Percentiles rank a stretch among this genome's conserved stretches.
phyloP scores from a whole-genome alignment of 2,329 filamentous ascomycete genomes.

The Aspergillus ustus region DNA sequence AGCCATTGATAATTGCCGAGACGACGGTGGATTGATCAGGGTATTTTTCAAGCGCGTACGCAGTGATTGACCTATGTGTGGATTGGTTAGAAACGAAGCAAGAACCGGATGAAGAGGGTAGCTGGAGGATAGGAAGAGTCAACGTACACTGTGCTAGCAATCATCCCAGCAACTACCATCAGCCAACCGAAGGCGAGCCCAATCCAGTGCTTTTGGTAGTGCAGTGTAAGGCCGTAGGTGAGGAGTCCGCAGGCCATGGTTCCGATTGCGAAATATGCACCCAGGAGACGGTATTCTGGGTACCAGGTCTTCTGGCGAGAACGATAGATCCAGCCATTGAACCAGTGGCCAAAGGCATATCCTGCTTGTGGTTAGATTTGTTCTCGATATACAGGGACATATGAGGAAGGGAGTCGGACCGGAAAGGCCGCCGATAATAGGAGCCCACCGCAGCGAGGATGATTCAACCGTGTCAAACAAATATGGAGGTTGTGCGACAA shows the following conservation, averaged over 20 bases:
- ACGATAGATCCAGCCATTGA: constrained; percentile 40
- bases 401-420: constrained; percentile 24
- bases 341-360: constrained; percentile 40
- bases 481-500: constrained; percentile 41
- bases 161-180: constrained; percentile 43
- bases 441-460: constrained; percentile 44
- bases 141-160: constrained; percentile 40
- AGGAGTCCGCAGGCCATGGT: constrained; percentile 39
- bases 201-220: constrained; percentile 42
- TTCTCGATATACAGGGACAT: not conserved
- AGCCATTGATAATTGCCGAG: constrained; percentile 44
- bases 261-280: constrained; percentile 39
- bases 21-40: constrained; percentile 40
- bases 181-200: constrained; percentile 44
- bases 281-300: constrained; percentile 42
- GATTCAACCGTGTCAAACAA: constrained; percentile 39
- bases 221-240: constrained; percentile 40
- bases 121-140: not conserved
- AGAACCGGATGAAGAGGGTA: not conserved
- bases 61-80: constrained; percentile 36
- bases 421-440: constrained; percentile 38
- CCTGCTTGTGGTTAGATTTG: constrained; percentile 23
- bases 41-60: constrained; percentile 43
- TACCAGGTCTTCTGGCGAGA: constrained; percentile 30
- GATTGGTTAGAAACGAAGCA: not conserved